Evolutionary conservation across 2,329 filamentous ascomycete genomes (phyloP), one percentile per base, ranked within the genome.

Genomic region (Xylariaceae sp.): DNA sequence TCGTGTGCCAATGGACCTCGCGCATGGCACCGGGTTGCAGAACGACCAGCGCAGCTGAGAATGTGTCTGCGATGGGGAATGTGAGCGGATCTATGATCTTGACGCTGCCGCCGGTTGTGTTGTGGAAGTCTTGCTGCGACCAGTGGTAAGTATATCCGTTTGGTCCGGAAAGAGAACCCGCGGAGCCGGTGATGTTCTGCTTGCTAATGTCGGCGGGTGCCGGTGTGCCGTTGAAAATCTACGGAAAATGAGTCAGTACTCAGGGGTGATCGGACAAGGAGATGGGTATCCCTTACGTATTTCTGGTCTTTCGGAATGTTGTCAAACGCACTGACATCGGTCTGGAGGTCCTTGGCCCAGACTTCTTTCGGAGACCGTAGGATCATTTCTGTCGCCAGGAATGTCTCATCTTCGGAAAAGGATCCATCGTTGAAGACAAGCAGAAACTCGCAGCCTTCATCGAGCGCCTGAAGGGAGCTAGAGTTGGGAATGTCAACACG

Each of bases 1-100:
- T 77, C 1, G 81, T 80, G 72, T 87, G 83, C 83, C 84, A 87
- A 73, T 87, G 84, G 49, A 87, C 73, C 67, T 87, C 84, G 18
- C 84, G 79, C 81, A 87, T 82, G 1, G 83, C 83, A n/a, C 84
- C 84, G 0, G 84, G 83, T 65, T 84, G 74, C 37, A 86, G 73
- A 1, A 79, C 82, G 8, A 86, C 80, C 1, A 86, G 74, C 0
- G 82, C 82, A 0, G 79, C 78, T 2, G 82, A 81, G 68, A 86
- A 84, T 57, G 75, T 77, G 9, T 68, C 70, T 0, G 84, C 80
- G 34, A 84, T 73, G 4, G 84, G 84, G 71, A 87, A 87, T 1
- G 77, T 82, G 0, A 72, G 68, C 0, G 81, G 77, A 65, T 87
- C 84, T 5, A 86, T 68, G 57, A 86, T 80, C 73, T 86, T 85